A percentile compares a stretch with the other conserved stretches of the same genome.
Evolutionary conservation across 805 yeast genomes (phyloP).

Genomic region (Ogataea trehalophila): DNA sequence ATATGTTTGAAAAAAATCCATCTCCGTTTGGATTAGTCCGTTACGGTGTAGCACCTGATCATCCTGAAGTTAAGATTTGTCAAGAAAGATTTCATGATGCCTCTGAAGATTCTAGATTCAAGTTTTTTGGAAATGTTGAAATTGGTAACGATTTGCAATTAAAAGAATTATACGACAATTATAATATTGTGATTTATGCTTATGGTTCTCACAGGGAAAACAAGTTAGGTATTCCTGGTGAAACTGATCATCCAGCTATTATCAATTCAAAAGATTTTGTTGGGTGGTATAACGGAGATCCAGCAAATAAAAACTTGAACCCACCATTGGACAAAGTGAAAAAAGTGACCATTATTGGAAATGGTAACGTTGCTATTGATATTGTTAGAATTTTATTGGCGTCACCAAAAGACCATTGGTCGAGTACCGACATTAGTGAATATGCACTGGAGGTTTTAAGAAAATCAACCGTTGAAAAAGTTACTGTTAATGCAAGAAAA

Average conservation of each 20-base stretch:
- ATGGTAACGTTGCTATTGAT: conserved; percentile 95
- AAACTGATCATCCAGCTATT: conserved; percentile 52
- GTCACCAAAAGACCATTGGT: conserved; percentile 47
- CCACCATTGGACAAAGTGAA: conserved; percentile 60
- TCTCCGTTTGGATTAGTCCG: conserved; percentile 90
- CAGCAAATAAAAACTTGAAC: conserved; percentile 43
- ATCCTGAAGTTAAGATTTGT: conserved; percentile 91
- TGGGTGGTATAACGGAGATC: conserved; percentile 95
- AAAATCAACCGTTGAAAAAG: conserved; percentile 51
- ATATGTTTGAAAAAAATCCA: conserved; percentile 79
- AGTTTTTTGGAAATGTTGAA: conserved; percentile 66
- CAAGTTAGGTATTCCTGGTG: conserved; percentile 53
- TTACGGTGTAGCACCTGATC: conserved; percentile 99
- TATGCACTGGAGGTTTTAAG: conserved; percentile 53
- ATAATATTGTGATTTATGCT: conserved; percentile 72
- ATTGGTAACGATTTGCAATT: conserved; percentile 63
- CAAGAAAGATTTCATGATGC: conserved; percentile 65
- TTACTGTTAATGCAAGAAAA: conserved; percentile 78
- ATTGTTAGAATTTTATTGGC: conserved; percentile 75
- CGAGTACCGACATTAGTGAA: conserved; percentile 65
- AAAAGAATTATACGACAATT: conserved; percentile 43
- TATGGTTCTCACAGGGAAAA: conserved; percentile 76
- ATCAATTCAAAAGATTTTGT: conserved; percentile 82
- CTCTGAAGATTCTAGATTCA: conserved; percentile 33
- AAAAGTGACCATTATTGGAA: conserved; percentile 81